Base-by-base conservation (phyloP, 179 eudicot species). In the Silene coronaria region DNA sequence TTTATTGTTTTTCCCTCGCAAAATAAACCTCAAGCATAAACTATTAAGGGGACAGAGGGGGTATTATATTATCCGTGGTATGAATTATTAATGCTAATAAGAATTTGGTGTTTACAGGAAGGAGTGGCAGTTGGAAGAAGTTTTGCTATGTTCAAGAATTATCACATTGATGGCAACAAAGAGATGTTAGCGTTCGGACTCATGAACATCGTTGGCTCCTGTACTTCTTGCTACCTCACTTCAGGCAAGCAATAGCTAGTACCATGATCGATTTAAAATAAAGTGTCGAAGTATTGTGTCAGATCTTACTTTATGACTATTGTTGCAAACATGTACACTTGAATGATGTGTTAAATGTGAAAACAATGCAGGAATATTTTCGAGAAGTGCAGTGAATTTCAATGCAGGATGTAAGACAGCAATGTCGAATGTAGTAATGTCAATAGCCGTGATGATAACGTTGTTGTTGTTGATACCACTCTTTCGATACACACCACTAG, bases 121-220 rank as follows among this genome's bases (percentile, higher is more conserved):
- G 91, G 88, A 34, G 82, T 86, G 0, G 91, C 89, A 1, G 89
- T 86, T 13, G 91, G 91, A 7, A 82, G 91, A 60, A 85, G 85
- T 75, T 88, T 88, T 76, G 86, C 91, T 19, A 36, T 77, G 72
- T 76, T 74, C 64, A 88, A 88, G 67, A 79, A 80, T 75, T 85
- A 88, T 51, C 88, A 86, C 72, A 85, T 88, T 42, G 91, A 88
- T 76, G 91, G 91, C 5, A 88, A 88, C 79, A 88, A 88, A 76
- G 91, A 88, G 79, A 88, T 88, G 89, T 78, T 88, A 6, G 88
- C 90, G 3, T 77, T 87, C 38, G 92, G 90, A 6, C 34, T 85
- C 51, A 88, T 88, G 91, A 88, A 88, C 76, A 87, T 88, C 17
- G 85, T 74, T 26, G 91, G 88, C 65, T 86, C 91, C 1, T 85